phyloP scores from a whole-genome alignment of 1,139 yeast genomes.

The Blastobotrys illinoisensis region DNA sequence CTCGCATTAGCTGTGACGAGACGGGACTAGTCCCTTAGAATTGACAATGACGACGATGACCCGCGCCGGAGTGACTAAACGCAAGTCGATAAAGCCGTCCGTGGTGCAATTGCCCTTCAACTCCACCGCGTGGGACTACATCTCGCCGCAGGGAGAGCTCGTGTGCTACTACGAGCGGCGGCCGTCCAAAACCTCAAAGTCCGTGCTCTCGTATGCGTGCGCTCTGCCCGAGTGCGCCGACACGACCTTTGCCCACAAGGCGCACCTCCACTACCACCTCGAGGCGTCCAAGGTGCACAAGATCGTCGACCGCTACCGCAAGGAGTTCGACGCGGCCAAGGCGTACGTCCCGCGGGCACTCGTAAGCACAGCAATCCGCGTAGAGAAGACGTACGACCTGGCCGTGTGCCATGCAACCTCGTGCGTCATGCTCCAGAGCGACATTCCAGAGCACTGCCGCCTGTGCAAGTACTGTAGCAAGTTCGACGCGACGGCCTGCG shows the following conservation, averaged over 20 bases:
- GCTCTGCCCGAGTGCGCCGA: neutral
- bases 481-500: neutral
- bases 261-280: neutral
- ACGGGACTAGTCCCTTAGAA: no score
- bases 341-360: slow-evolving; percentile 1
- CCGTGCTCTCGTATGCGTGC: neutral
- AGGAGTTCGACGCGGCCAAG: neutral
- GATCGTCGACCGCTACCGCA: neutral
- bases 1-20: no score
- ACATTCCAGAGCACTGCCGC: slow-evolving; percentile 3
- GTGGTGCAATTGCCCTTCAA: neutral
- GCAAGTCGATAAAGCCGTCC: neutral
- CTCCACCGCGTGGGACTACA: neutral
- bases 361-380: slow-evolving; percentile 1
- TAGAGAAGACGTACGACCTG: slow-evolving; percentile 4
- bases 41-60: neutral
- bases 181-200: neutral
- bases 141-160: neutral
- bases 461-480: slow-evolving; percentile 2
- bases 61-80: neutral
- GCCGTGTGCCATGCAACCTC: slow-evolving; percentile 9
- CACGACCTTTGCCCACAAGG: neutral
- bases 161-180: neutral
- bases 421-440: neutral
- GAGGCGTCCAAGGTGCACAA: neutral